phyloP scores from a whole-genome alignment of 257 asterid genomes.

The Primulina eburnea region DNA sequence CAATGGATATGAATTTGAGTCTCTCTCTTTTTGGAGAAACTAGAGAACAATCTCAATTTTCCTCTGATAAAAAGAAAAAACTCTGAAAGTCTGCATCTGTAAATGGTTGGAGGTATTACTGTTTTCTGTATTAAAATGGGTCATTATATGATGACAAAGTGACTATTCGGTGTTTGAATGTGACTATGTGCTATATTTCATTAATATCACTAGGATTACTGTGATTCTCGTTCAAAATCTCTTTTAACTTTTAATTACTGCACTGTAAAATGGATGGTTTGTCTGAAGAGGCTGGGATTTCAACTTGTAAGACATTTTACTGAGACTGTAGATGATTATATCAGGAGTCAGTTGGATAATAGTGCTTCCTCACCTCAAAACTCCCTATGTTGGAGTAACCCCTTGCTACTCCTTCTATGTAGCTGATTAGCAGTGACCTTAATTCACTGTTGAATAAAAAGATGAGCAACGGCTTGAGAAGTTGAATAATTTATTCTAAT shows the following conservation, averaged over 20 bases:
- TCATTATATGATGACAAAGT: background rate
- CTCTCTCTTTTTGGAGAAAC: background rate
- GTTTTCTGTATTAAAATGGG: no score
- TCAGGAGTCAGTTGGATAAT: constrained; percentile 4
- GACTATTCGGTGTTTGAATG: background rate
- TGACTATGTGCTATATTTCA: background rate
- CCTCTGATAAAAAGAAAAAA: no score
- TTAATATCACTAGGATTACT: background rate
- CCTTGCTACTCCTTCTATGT: background rate
- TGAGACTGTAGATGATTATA: background rate
- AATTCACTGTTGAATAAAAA: background rate
- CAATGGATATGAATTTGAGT: background rate
- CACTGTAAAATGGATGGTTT: background rate
- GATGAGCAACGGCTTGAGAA: background rate
- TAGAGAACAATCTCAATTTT: background rate
- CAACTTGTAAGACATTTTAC: background rate
- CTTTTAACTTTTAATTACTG: background rate
- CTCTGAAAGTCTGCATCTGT: no score
- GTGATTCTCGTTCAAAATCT: background rate
- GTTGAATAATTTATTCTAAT: constrained; percentile 4
- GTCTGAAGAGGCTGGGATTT: background rate
- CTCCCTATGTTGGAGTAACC: background rate
- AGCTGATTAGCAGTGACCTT: background rate
- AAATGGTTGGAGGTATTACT: no score
- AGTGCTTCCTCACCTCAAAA: background rate